A percentile compares a stretch with the other conserved stretches of the same genome.
Conservation (phyloP, 2,329 filamentous ascomycete genomes). For the Penicillium sp. region DNA sequence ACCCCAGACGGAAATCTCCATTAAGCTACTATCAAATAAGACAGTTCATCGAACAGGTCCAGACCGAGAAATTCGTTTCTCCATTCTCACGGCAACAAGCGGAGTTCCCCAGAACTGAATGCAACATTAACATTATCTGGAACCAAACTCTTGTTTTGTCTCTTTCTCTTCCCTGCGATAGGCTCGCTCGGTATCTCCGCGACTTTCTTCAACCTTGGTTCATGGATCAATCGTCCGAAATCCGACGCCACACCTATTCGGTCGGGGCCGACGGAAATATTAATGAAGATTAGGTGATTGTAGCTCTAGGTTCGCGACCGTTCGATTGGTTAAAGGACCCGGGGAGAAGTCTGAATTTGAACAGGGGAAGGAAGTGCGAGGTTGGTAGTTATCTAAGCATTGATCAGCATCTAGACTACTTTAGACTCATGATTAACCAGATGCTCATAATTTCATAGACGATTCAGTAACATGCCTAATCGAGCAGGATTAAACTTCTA, state of each 20-base stretch:
- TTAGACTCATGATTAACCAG: neutral
- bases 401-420: neutral
- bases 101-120: neutral
- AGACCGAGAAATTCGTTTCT: neutral
- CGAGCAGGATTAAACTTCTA: no score
- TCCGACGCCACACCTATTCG: slow-evolving; percentile 15
- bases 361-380: neutral
- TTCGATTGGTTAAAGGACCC: neutral
- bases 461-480: neutral
- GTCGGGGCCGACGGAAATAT: slow-evolving; percentile 14
- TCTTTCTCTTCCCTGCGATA: neutral
- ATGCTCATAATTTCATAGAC: neutral
- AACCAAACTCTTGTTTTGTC: neutral
- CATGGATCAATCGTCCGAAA: neutral
- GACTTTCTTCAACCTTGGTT: slow-evolving; percentile 19
- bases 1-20: slow-evolving; percentile 10
- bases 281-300: neutral
- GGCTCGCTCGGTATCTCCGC: neutral
- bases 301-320: neutral
- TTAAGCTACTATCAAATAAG: neutral
- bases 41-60: neutral
- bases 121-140: neutral
- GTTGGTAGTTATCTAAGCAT: neutral
- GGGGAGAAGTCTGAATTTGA: neutral
- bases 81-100: neutral